phyloP scores from a whole-genome alignment of 768 basidiomycete genomes.

The Scleroderma citrinum region DNA sequence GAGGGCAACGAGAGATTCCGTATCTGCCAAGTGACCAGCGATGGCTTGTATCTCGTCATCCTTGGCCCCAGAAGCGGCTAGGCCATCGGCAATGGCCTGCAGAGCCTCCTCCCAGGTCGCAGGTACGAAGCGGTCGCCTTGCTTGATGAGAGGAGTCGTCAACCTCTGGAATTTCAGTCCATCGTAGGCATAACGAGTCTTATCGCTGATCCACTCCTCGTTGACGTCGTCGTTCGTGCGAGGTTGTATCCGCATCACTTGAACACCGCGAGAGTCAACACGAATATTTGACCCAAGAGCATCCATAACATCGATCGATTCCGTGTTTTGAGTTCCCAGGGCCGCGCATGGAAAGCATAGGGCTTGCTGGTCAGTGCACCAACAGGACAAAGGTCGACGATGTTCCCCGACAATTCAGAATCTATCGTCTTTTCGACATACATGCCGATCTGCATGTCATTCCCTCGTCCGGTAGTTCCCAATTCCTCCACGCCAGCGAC shows the following conservation, averaged over 20 bases:
- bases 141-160: conserved; percentile 84
- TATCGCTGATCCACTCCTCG: conserved; percentile 99
- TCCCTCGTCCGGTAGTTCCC: conserved; percentile 94
- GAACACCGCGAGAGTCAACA: conserved; percentile 89
- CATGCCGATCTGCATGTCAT: conserved; percentile 97
- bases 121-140: conserved; percentile 88
- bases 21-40: conserved; percentile 89
- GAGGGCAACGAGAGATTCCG: conserved; percentile 87
- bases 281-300: conserved; percentile 96
- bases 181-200: conserved; percentile 95
- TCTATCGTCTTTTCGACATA: conserved; percentile 98
- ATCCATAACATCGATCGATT: conserved; percentile 92
- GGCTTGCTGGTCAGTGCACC: conserved; percentile 98
- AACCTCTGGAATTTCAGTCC: conserved; percentile 93
- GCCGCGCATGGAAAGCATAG: conserved; percentile 94
- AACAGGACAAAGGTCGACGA: conserved; percentile 96
- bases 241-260: conserved; percentile 97
- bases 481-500: conserved; percentile 98
- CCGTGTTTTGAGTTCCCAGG: conserved; percentile 99
- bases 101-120: conserved; percentile 92
- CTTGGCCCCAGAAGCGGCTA: conserved; percentile 71
- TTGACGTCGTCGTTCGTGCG: conserved; percentile 96
- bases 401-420: conserved; percentile 95
- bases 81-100: conserved; percentile 68
- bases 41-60: conserved; percentile 94